These are phyloP conservation scores for Strobilomyces confusus DNA, from an alignment of 768 basidiomycete species.

Conservation along the genomic window DNA sequence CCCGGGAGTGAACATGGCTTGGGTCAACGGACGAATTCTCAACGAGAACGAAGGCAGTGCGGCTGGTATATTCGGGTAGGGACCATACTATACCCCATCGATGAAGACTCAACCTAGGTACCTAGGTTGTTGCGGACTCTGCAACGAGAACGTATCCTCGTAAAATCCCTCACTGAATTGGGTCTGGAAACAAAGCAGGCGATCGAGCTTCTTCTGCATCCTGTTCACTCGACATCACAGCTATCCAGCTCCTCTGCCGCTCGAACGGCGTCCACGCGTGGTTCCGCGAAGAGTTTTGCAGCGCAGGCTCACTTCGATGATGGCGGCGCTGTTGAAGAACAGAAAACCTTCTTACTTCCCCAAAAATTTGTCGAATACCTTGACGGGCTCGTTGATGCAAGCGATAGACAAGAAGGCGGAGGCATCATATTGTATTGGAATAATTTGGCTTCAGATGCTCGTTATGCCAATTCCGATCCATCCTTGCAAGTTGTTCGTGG, in stretches of 20 bases:
- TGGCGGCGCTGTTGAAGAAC: constrained; percentile 37
- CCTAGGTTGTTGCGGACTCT: constrained; percentile 62
- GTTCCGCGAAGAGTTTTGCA: constrained; percentile 10
- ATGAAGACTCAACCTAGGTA: constrained; percentile 2
- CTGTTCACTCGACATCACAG: constrained; percentile 50
- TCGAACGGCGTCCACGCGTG: background rate
- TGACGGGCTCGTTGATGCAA: constrained; percentile 87
- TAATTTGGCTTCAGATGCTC: constrained; percentile 78
- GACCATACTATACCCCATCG: background rate
- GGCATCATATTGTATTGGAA: constrained; percentile 83
- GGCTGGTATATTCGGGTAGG: constrained; percentile 47
- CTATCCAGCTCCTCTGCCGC: constrained; percentile 25
- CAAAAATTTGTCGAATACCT: constrained; percentile 25
- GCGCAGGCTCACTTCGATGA: background rate
- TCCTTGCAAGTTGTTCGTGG: constrained; percentile 47
- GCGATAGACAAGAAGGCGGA: constrained; percentile 79
- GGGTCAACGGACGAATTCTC: constrained; percentile 76
- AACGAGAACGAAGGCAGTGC: constrained; percentile 63
- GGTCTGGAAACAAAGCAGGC: constrained; percentile 65
- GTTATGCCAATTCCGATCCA: constrained; percentile 51
- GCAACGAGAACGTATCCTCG: constrained; percentile 63
- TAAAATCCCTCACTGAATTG: constrained; percentile 54
- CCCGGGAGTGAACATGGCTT: constrained; percentile 55
- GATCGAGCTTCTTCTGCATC: constrained; percentile 68
- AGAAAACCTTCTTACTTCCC: constrained; percentile 87